Base-by-base conservation (phyloP, 306 rosid species). In the Lablab purpureus region DNA sequence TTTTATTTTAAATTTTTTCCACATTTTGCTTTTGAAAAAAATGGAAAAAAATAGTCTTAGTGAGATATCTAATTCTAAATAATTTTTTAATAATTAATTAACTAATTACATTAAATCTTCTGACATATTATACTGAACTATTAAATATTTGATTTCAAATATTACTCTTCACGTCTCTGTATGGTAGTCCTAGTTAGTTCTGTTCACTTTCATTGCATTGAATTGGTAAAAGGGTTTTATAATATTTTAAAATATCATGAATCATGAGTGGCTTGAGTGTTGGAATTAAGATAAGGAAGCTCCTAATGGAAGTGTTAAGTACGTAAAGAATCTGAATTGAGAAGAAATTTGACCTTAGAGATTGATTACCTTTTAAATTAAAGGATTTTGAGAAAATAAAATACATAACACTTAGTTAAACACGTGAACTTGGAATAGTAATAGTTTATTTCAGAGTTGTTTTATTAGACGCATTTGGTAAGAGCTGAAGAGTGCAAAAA, bases 401-500 rank as follows among this genome's bases (percentile, higher is more conserved):
- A 10, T 21, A 28, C 19, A 46, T 1, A 47, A 68, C 41, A 55
- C 82, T 23, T 4, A 56, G 76, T 78, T 71, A 78, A 69, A 68
- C 22, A 54, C 37, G 76, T 67, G n/a, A 1, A 6, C 68, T 78
- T 12, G 59, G 25, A 68, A 41, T 56, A 56, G 10, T 19, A 68
- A 68, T 41, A 30, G 32, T 4, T n/a, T 1, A 41, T 30, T 63
- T 32, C 14, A 36, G 25, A 1, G 70, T 78, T 68, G 5, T 52
- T 27, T n/a, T 69, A 60, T 43, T 5, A 46, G 34, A 63, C n/a
- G 46, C 21, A 60, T 15, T 30, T 1, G 14, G 7, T 17, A 7
- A 32, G 69, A 63, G 15, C 1, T 30, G 34, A 51, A 28, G 19
- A 23, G 60, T 67, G 60, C 49, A 46, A 56, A 25, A 69, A 56